Percentiles rank a stretch among this genome's conserved stretches.
These are phyloP conservation scores for Monosporascus sp. DNA, from an alignment of 2,329 filamentous ascomycete genomes.

Conservation along the genomic window DNA sequence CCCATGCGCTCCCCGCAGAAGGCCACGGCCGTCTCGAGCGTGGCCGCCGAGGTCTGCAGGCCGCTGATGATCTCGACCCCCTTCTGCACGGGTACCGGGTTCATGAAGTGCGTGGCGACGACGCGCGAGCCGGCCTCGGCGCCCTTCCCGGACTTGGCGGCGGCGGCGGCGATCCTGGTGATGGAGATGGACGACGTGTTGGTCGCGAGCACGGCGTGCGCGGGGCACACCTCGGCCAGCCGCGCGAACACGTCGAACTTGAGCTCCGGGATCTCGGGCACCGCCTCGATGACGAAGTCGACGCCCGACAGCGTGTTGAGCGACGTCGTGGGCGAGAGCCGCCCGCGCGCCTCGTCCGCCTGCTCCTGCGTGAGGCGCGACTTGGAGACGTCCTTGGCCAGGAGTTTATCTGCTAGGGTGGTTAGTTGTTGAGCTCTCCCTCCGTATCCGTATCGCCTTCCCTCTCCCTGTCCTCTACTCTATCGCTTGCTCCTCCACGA, in stretches of 20 bases:
- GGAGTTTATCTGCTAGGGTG: slow-evolving; percentile 66
- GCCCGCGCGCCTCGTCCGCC: slow-evolving; percentile 65
- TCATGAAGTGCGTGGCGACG: slow-evolving; percentile 98
- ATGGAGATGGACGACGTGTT: slow-evolving; percentile 99
- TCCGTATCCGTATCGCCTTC: not conserved
- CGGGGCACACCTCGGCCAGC: slow-evolving; percentile 74
- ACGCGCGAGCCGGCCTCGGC: slow-evolving; percentile 80
- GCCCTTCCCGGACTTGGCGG: slow-evolving; percentile 71
- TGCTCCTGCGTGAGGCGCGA: slow-evolving; percentile 77
- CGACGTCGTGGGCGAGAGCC: slow-evolving; percentile 64
- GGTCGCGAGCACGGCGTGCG: slow-evolving; percentile 86
- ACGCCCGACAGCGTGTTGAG: slow-evolving; percentile 75
- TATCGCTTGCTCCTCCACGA: not conserved
- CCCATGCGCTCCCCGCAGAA: slow-evolving; percentile 84
- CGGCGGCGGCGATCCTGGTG: slow-evolving; percentile 88
- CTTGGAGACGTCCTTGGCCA: slow-evolving; percentile 89
- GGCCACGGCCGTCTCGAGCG: slow-evolving; percentile 73
- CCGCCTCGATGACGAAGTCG: slow-evolving; percentile 96
- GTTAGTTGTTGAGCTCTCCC: not conserved
- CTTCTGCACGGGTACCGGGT: slow-evolving; percentile 93
- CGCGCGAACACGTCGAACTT: slow-evolving; percentile 84
- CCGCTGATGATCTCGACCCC: slow-evolving; percentile 97
- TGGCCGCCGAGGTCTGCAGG: slow-evolving; percentile 80
- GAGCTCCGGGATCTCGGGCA: slow-evolving; percentile 83
- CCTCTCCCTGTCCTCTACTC: not conserved